A percentile compares a stretch with the other conserved stretches of the same genome.
Conservation (phyloP, 1,284 basidiomycete genomes). For the Mycosarcoma mackinlayi region DNA sequence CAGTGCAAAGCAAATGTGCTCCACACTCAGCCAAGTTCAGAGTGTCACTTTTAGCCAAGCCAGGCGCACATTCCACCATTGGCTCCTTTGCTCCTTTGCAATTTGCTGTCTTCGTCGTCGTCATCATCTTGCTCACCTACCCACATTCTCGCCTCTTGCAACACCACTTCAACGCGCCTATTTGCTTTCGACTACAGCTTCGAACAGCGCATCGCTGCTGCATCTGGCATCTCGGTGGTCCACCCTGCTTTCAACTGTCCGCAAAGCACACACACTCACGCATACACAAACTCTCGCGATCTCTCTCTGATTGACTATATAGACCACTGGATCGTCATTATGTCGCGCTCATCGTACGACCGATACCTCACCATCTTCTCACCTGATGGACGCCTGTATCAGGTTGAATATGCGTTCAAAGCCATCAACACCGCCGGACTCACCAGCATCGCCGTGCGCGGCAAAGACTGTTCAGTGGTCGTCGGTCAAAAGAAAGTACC, state of each 20-base stretch:
- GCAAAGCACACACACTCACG: neutral
- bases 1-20: slow-evolving; percentile 21
- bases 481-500: slow-evolving; percentile 99
- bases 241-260: no score
- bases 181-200: no score
- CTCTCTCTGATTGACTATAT: no score
- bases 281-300: no score
- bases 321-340: no score
- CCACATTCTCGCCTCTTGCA: neutral
- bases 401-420: slow-evolving; percentile 89
- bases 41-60: slow-evolving; percentile 41
- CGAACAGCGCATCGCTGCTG: no score
- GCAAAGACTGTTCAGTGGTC: slow-evolving; percentile 92
- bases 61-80: slow-evolving; percentile 3
- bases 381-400: slow-evolving; percentile 67
- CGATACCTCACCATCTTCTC: slow-evolving; percentile 68
- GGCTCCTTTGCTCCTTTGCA: neutral
- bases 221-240: neutral
- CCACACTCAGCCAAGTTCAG: slow-evolving; percentile 22
- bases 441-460: slow-evolving; percentile 90
- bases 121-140: neutral
- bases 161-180: no score
- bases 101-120: neutral
- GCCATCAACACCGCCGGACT: slow-evolving; percentile 96
- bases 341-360: slow-evolving; percentile 67